These are phyloP conservation scores for Saturnispora galanensis DNA, from an alignment of 805 yeast genomes.

Conservation along the genomic window DNA sequence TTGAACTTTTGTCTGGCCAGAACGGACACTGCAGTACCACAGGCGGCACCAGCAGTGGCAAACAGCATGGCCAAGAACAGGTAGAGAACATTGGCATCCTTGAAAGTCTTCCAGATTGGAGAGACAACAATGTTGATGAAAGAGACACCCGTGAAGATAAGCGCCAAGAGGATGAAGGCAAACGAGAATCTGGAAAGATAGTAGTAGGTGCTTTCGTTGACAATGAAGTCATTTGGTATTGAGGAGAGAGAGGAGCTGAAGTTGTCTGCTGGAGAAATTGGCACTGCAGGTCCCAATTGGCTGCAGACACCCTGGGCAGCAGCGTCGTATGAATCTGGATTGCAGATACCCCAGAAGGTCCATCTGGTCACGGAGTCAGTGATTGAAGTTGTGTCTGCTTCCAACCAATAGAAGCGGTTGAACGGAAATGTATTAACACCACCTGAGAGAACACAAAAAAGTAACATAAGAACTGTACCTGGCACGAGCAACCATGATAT, in stretches of 20 bases:
- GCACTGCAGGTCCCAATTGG: slow-evolving; percentile 52
- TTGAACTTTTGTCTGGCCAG: slow-evolving; percentile 63
- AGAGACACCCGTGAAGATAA: slow-evolving; percentile 54
- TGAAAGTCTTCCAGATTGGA: slow-evolving; percentile 45
- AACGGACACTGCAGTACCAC: slow-evolving; percentile 71
- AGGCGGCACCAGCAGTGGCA: slow-evolving; percentile 51
- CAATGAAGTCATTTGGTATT: slow-evolving; percentile 45
- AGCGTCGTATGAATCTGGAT: slow-evolving; percentile 23
- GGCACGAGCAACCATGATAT: slow-evolving; percentile 31
- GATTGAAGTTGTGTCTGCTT: slow-evolving; percentile 55
- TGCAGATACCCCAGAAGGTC: slow-evolving; percentile 79
- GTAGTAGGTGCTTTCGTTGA: slow-evolving; percentile 47
- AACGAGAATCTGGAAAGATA: slow-evolving; percentile 60
- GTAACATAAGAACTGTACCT: slow-evolving; percentile 38
- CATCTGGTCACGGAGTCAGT: slow-evolving; percentile 52
- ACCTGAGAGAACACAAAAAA: slow-evolving; percentile 59
- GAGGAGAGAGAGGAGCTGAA: slow-evolving; percentile 37
- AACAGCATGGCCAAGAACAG: slow-evolving; percentile 43
- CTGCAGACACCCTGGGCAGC: slow-evolving; percentile 27
- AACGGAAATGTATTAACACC: slow-evolving; percentile 49
- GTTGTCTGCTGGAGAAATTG: slow-evolving; percentile 68
- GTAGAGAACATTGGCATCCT: slow-evolving; percentile 44
- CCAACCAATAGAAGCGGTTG: slow-evolving; percentile 58
- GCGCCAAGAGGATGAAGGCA: slow-evolving; percentile 49
- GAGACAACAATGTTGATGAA: slow-evolving; percentile 46